Percentiles rank a stretch among this genome's conserved stretches.
Conservation (phyloP, 805 yeast genomes). For the Alloascoidea africana region DNA sequence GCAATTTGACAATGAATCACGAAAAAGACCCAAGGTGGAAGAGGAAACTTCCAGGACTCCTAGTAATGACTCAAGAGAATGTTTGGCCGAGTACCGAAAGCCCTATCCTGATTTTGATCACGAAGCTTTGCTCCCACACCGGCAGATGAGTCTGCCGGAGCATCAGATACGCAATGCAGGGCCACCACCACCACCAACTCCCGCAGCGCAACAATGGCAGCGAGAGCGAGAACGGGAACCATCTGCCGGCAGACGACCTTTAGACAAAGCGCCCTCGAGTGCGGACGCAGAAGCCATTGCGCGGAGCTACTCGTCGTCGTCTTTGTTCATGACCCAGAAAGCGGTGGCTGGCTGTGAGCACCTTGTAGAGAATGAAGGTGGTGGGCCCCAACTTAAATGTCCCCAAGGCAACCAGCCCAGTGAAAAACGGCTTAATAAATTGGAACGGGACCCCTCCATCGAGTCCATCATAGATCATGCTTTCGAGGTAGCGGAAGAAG, state of each 20-base stretch:
- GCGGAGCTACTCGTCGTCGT: background rate
- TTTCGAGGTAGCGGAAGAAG: background rate
- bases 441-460: background rate
- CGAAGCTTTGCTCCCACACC: constrained; percentile 1
- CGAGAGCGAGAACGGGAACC: background rate
- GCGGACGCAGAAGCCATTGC: background rate
- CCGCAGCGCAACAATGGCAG: background rate
- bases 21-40: no score
- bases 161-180: background rate
- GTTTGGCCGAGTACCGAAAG: no score
- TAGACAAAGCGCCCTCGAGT: background rate
- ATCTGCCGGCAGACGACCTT: background rate
- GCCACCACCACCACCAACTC: background rate
- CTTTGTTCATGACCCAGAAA: no score
- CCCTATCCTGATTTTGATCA: constrained; percentile 1
- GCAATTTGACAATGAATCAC: no score
- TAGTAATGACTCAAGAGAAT: no score
- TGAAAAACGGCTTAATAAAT: no score
- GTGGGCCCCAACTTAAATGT: no score
- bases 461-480: constrained; percentile 1
- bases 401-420: no score
- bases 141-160: background rate
- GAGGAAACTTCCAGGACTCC: no score
- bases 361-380: no score
- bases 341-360: no score